A percentile compares a stretch with the other conserved stretches of the same genome.
These are phyloP conservation scores for Selaginella tamariscina DNA, from an alignment of 75 land plant species.

Conservation along the genomic window DNA sequence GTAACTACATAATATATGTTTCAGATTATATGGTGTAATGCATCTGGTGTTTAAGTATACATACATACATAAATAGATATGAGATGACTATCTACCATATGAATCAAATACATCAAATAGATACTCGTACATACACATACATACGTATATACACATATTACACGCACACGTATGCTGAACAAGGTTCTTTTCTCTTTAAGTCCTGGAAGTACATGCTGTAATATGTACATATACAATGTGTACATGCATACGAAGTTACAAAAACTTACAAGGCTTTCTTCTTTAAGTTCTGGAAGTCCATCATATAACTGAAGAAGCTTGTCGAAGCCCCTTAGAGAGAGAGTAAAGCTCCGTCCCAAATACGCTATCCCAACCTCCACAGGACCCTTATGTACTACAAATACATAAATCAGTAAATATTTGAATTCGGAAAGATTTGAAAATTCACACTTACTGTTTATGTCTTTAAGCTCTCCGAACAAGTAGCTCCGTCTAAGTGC, in stretches of 20 bases:
- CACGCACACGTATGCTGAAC: too few relatives aligned
- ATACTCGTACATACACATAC: too few relatives aligned
- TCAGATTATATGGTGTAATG: too few relatives aligned
- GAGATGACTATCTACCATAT: too few relatives aligned
- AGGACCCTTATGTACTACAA: conserved; percentile 18
- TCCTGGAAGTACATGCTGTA: too few relatives aligned
- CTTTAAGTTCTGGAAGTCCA: conserved; percentile 24
- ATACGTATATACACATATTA: too few relatives aligned
- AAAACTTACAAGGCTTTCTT: conserved; percentile 14
- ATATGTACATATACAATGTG: too few relatives aligned
- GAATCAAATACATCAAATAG: too few relatives aligned
- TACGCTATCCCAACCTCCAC: conserved; percentile 20
- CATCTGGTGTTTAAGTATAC: too few relatives aligned
- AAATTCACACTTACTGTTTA: conserved; percentile 16
- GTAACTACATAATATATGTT: too few relatives aligned
- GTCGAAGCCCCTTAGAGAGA: conserved; percentile 29
- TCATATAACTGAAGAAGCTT: conserved; percentile 30
- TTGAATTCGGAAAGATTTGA: background rate
- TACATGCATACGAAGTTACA: background rate
- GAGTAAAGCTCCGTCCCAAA: conserved; percentile 22
- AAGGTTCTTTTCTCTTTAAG: too few relatives aligned
- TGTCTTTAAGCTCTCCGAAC: conserved; percentile 20
- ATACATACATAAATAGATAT: too few relatives aligned
- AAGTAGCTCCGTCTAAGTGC: conserved; percentile 28
- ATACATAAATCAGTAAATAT: background rate